Evolutionary conservation across 495 filamentous ascomycete genomes (phyloP), one percentile per base, ranked within the genome.

Genomic region (Podospora pseudopauciseta): DNA sequence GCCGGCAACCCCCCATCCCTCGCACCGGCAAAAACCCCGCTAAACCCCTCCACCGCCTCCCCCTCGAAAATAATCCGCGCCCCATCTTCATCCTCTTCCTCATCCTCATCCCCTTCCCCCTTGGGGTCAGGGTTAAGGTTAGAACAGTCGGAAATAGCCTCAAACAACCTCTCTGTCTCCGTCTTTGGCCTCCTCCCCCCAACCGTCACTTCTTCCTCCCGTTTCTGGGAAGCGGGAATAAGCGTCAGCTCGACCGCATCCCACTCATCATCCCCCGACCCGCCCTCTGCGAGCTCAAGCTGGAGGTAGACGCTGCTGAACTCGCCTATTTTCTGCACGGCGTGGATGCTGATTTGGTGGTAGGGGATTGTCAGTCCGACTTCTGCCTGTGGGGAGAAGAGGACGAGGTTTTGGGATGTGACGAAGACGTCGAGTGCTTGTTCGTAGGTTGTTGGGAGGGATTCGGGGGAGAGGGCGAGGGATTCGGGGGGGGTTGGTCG

Each of bases 301-400:
- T 95, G 89, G 85, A 96, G 90, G 79, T 92, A 94, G 5, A 97
- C 85, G 4, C 88, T 87, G 53, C 76, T 71, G 30, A 79, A 67
- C 65, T 86, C 86, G 39, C 39, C 15, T 13, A 49, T 49, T 49
- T 49, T 49, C 39, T 49, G 39, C 77, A 93, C 87, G 9, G 94
- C 95, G 78, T 99, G 95, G 11, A 98, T 87, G 32, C 89, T 91
- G 74, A 99, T 92, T 39, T 88, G 80, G 4, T 91, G 92, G 82
- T 97, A 99, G 16, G 93, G 91, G 67, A 99, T 93, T 54, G 88
- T 84, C 63, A 97, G 73, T 63, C 93, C 94, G 3, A 78, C 79
- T 39, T 82, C 79, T 59, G 80, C 81, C 20, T 85, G 64, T 60
- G 85, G 78, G 75, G 87, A 90, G 82, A 87, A 94, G 70, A 96